Evolutionary conservation across 345 rosid genomes (phyloP).

Genomic region (Acer yangbiense): DNA sequence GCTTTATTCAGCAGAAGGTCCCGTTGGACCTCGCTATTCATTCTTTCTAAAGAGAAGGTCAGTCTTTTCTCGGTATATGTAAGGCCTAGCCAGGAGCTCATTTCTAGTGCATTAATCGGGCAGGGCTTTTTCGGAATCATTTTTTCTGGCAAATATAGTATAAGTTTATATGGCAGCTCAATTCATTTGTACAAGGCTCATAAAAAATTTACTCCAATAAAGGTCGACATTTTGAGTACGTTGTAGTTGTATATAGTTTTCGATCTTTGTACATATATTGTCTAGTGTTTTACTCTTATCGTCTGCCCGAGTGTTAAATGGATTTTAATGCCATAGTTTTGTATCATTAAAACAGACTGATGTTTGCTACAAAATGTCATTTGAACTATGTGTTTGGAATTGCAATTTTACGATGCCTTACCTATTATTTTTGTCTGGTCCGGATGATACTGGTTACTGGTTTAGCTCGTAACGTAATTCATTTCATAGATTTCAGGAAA

Average conservation of each 20-base stretch:
- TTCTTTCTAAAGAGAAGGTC: constrained; percentile 33
- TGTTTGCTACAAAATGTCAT: too few relatives aligned
- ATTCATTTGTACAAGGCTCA: neutral
- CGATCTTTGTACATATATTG: neutral
- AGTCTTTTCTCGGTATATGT: neutral
- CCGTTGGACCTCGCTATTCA: constrained; percentile 22
- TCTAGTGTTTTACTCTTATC: neutral
- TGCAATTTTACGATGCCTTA: too few relatives aligned
- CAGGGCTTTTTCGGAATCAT: neutral
- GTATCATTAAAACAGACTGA: too few relatives aligned
- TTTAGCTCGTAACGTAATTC: too few relatives aligned
- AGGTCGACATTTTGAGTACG: neutral
- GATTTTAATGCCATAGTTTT: too few relatives aligned
- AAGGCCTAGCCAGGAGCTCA: constrained; percentile 1
- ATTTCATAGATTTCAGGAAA: too few relatives aligned
- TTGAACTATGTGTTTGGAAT: too few relatives aligned
- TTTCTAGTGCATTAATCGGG: neutral
- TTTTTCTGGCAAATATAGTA: neutral
- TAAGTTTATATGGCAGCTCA: neutral
- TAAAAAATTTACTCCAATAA: neutral
- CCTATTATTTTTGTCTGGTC: too few relatives aligned
- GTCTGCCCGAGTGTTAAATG: too few relatives aligned
- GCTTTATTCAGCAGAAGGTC: constrained; percentile 51
- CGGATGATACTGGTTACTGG: too few relatives aligned
- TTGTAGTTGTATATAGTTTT: neutral